These are phyloP conservation scores for Cutaneotrichosporon daszewskae DNA, from an alignment of 1,284 basidiomycete genomes.

Conservation along the genomic window DNA sequence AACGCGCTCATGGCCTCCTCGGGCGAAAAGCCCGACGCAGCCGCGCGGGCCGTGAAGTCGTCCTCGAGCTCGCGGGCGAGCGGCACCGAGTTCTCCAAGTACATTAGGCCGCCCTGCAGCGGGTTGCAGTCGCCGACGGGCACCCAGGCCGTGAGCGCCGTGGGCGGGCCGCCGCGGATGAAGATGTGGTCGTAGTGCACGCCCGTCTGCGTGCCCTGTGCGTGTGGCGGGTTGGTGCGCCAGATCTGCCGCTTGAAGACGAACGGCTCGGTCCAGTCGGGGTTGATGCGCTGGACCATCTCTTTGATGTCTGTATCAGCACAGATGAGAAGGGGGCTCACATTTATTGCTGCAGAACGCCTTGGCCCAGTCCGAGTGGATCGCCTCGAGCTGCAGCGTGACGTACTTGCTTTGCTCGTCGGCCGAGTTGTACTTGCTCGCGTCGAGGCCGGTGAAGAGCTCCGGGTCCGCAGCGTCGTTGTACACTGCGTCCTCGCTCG, in stretches of 20 bases:
- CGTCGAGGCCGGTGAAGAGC: slow-evolving; percentile 8
- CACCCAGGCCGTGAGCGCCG: slow-evolving; percentile 26
- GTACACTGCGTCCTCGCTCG: too few species aligned
- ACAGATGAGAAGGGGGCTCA: background rate
- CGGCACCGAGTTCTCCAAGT: slow-evolving; percentile 19
- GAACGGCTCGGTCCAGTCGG: slow-evolving; percentile 11
- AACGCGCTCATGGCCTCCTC: slow-evolving; percentile 20
- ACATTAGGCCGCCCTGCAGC: slow-evolving; percentile 23
- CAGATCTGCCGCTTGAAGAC: slow-evolving; percentile 18
- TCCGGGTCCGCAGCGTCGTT: too few species aligned
- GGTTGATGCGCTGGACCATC: slow-evolving; percentile 11
- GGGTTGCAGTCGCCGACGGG: slow-evolving; percentile 23
- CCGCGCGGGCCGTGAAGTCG: slow-evolving; percentile 11
- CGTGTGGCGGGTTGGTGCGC: slow-evolving; percentile 18
- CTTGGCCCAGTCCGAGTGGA: too few species aligned
- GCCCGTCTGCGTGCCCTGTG: slow-evolving; percentile 10
- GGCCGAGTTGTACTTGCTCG: slow-evolving; percentile 1
- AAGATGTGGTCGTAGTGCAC: slow-evolving; percentile 25
- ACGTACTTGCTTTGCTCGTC: background rate
- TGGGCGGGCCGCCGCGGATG: slow-evolving; percentile 22
- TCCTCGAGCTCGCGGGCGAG: slow-evolving; percentile 18
- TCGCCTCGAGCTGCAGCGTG: too few species aligned
- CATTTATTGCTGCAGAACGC: slow-evolving; percentile 10
- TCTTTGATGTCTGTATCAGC: slow-evolving; percentile 10
- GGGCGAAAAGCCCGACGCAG: slow-evolving; percentile 6